Conservation (phyloP, 2,329 filamentous ascomycete genomes). For the Cladosporium velox region DNA sequence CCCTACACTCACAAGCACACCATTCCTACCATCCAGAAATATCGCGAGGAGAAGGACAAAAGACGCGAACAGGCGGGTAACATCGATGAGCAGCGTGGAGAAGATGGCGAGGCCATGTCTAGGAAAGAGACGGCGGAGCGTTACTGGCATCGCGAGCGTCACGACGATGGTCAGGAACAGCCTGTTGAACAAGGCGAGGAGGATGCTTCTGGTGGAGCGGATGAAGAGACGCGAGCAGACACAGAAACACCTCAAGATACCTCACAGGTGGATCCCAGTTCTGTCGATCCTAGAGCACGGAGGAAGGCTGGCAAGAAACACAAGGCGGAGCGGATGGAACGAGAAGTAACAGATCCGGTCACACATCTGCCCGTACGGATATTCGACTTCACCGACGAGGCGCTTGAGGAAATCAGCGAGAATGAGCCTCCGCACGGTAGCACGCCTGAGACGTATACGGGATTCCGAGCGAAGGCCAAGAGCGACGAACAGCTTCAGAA, state of each 20-base stretch:
- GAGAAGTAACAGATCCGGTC: slow-evolving; percentile 70
- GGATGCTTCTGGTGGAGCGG: slow-evolving; percentile 3
- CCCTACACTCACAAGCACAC: slow-evolving; percentile 48
- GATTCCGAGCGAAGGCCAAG: slow-evolving; percentile 49
- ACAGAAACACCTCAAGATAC: slow-evolving; percentile 44
- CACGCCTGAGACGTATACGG: slow-evolving; percentile 47
- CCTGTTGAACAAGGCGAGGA: slow-evolving; percentile 19
- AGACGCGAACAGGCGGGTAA: slow-evolving; percentile 39
- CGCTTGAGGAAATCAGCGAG: slow-evolving; percentile 54
- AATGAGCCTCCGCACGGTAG: slow-evolving; percentile 48
- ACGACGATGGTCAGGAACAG: slow-evolving; percentile 22
- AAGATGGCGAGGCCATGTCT: slow-evolving; percentile 33
- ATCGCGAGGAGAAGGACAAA: slow-evolving; percentile 49
- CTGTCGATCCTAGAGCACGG: slow-evolving; percentile 45
- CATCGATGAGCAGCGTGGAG: slow-evolving; percentile 33
- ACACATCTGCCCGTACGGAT: slow-evolving; percentile 70
- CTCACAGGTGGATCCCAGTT: slow-evolving; percentile 43
- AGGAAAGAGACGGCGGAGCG: slow-evolving; percentile 33
- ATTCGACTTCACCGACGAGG: slow-evolving; percentile 67
- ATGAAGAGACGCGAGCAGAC: slow-evolving; percentile 19
- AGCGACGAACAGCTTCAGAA: slow-evolving; percentile 45
- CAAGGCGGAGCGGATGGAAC: slow-evolving; percentile 50
- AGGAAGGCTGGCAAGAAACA: slow-evolving; percentile 50
- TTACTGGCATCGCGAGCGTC: slow-evolving; percentile 29
- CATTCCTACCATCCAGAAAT: slow-evolving; percentile 50